Percentiles rank a stretch among this genome's conserved stretches.
These are phyloP conservation scores for Skeletonema menzelii DNA, from an alignment of 108 stramenopile species.

Conservation along the genomic window DNA sequence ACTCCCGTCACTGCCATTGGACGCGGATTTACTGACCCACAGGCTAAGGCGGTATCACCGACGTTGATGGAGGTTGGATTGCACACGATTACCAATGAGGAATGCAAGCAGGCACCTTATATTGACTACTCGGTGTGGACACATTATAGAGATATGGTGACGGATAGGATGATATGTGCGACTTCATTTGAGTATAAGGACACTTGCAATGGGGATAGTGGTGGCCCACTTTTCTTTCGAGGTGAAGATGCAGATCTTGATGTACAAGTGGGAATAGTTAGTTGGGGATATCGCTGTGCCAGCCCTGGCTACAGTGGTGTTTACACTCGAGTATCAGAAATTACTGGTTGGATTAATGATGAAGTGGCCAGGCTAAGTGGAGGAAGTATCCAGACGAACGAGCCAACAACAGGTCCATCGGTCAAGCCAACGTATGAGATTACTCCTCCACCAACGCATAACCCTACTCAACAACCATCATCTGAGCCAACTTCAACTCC, in stretches of 20 bases:
- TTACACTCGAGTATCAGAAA: not conserved
- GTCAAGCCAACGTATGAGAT: not conserved
- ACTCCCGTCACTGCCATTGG: not conserved
- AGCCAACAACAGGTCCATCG: no score
- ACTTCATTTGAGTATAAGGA: not conserved
- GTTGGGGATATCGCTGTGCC: conserved; percentile 6
- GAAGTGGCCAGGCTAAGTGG: not conserved
- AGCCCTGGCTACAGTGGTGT: conserved; percentile 5
- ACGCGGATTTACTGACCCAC: not conserved
- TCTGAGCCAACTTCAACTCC: not conserved
- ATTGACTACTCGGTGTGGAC: not conserved
- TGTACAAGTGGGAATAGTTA: conserved; percentile 15
- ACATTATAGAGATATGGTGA: conserved; percentile 1
- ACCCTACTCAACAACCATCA: not conserved
- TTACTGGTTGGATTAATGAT: not conserved
- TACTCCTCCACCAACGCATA: not conserved
- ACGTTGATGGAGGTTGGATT: not conserved
- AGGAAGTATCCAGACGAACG: not conserved
- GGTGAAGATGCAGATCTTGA: not conserved
- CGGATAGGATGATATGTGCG: not conserved
- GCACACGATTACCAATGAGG: not conserved
- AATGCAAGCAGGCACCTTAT: not conserved
- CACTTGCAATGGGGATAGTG: not conserved
- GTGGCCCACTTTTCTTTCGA: not conserved
- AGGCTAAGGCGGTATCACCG: not conserved